Evolutionary conservation across 2,329 filamentous ascomycete genomes (phyloP).

Genomic region (Alternaria tenuissima): DNA sequence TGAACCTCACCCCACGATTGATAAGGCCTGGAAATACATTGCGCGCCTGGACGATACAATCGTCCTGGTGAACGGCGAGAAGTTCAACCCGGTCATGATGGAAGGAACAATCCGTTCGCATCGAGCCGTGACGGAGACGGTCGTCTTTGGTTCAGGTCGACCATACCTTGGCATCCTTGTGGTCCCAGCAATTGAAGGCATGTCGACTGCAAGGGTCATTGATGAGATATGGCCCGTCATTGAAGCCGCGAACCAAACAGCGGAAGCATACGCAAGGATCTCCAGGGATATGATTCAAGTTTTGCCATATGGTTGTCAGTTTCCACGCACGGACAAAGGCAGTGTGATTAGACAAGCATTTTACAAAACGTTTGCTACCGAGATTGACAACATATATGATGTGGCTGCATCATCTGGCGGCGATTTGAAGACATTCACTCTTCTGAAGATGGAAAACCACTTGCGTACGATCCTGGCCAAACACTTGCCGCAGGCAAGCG

Average conservation of each 20-base stretch:
- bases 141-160: constrained; percentile 65
- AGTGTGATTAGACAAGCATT: constrained; percentile 63
- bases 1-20: constrained; percentile 54
- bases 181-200: constrained; percentile 49
- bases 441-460: constrained; percentile 19
- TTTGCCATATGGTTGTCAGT: constrained; percentile 56
- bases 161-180: constrained; percentile 63
- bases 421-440: neutral
- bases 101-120: constrained; percentile 65
- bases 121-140: constrained; percentile 62
- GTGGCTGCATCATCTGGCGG: constrained; percentile 27
- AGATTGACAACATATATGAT: constrained; percentile 59
- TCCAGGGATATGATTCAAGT: constrained; percentile 63
- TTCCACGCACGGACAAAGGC: constrained; percentile 65
- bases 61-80: constrained; percentile 60
- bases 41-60: constrained; percentile 58
- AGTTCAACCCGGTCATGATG: constrained; percentile 57
- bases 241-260: constrained; percentile 59
- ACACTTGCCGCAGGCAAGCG: constrained; percentile 18
- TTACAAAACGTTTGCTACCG: constrained; percentile 58
- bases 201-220: constrained; percentile 32
- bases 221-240: constrained; percentile 60
- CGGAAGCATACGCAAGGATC: constrained; percentile 63
- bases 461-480: constrained; percentile 25
- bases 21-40: constrained; percentile 57